Evolutionary conservation across 2,329 filamentous ascomycete species (phyloP).

Genomic region (Aspergillus transmontanensis): DNA sequence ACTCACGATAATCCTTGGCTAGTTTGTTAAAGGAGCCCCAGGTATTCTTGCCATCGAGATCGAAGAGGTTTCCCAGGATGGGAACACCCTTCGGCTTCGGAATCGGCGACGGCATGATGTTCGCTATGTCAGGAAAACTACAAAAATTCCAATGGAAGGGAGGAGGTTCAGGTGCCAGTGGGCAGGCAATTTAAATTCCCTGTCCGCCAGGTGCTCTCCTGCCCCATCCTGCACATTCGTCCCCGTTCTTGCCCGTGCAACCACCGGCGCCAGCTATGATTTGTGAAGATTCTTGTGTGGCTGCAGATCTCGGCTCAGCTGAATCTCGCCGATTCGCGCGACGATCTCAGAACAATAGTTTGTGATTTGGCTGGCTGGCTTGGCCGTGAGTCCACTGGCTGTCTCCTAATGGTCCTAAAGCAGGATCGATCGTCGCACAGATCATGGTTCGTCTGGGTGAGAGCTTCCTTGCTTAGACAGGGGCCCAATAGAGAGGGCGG

Average conservation of each 20-base stretch:
- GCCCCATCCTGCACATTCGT: slow-evolving; percentile 4
- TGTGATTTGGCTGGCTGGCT: neutral
- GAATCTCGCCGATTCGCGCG: slow-evolving; percentile 17
- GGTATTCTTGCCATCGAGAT: slow-evolving; percentile 53
- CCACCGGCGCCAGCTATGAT: slow-evolving; percentile 6
- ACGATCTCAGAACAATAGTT: neutral
- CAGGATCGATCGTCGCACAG: slow-evolving; percentile 24
- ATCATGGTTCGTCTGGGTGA: slow-evolving; percentile 24
- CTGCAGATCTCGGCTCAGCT: slow-evolving; percentile 21
- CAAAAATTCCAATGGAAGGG: neutral
- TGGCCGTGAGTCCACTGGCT: slow-evolving; percentile 6
- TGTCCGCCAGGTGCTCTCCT: neutral
- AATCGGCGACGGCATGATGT: slow-evolving; percentile 50
- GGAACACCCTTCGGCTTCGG: slow-evolving; percentile 55
- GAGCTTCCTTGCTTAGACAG: slow-evolving; percentile 15
- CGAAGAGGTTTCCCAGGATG: slow-evolving; percentile 55
- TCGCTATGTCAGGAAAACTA: neutral
- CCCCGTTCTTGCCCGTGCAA: slow-evolving; percentile 13
- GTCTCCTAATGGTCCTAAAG: slow-evolving; percentile 15
- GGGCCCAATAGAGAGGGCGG: slow-evolving; percentile 4
- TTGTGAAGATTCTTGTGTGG: slow-evolving; percentile 14
- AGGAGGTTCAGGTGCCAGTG: neutral
- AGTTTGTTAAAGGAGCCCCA: slow-evolving; percentile 54
- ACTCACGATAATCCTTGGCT: slow-evolving; percentile 51
- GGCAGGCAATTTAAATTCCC: slow-evolving; percentile 8